Evolutionary conservation across 129 eudicot species (phyloP).

Genomic region (Saussurea involucrata): DNA sequence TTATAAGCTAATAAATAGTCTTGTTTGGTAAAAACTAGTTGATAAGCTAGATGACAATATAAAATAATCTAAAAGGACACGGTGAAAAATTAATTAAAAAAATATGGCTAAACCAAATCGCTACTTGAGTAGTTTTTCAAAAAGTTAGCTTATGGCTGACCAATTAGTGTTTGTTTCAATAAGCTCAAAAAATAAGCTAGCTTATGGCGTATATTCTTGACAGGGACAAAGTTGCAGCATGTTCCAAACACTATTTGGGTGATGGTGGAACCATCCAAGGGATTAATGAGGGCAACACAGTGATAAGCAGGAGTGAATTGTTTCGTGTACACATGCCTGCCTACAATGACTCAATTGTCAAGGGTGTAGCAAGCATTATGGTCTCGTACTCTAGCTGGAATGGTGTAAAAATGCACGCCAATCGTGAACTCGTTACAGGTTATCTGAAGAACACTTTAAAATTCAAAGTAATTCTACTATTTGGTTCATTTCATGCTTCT

Average conservation of each 20-base stretch:
- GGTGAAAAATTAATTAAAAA: too few species aligned
- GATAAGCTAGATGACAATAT: not conserved
- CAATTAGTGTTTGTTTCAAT: not conserved
- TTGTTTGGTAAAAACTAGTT: too few species aligned
- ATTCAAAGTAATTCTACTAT: slow-evolving; percentile 31
- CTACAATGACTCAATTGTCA: slow-evolving; percentile 35
- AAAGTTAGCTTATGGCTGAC: too few species aligned
- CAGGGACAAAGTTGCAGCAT: slow-evolving; percentile 35
- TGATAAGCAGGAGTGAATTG: slow-evolving; percentile 24
- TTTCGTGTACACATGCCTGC: slow-evolving; percentile 52
- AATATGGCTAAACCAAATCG: not conserved
- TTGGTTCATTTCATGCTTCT: not conserved
- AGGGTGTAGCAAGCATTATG: slow-evolving; percentile 60
- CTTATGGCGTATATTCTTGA: not conserved
- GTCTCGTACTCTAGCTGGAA: slow-evolving; percentile 59
- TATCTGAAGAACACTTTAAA: slow-evolving; percentile 34
- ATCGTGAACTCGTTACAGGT: slow-evolving; percentile 38
- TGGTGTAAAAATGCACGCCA: slow-evolving; percentile 53
- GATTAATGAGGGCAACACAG: slow-evolving; percentile 44
- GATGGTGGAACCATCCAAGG: slow-evolving; percentile 59
- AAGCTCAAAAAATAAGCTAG: not conserved
- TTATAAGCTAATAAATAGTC: too few species aligned
- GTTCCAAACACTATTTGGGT: slow-evolving; percentile 54
- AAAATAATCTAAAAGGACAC: not conserved
- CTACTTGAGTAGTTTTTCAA: not conserved